Evolutionary conservation across 371 early-diverging fungal genomes (phyloP).

Genomic region (Mortierella sp.): DNA sequence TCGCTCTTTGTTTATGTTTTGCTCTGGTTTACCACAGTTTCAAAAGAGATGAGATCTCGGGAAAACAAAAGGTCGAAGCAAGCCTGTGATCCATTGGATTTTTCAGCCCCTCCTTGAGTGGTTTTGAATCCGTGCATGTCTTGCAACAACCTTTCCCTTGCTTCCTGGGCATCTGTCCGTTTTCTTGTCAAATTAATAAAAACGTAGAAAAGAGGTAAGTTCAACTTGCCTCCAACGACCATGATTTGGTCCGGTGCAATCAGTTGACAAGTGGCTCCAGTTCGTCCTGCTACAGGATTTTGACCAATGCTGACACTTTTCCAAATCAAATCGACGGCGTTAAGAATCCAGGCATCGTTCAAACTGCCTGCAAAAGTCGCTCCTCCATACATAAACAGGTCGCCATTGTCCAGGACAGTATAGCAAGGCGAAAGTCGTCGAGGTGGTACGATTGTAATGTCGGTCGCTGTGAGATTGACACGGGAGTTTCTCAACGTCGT

Average conservation of each 20-base stretch:
- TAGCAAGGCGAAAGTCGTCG: constrained; percentile 32
- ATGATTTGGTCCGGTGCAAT: constrained; percentile 18
- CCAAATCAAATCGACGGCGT: constrained; percentile 4
- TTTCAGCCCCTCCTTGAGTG: no score
- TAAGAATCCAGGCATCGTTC: constrained; percentile 23
- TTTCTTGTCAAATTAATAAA: not conserved
- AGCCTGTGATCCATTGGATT: no score
- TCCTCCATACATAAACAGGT: constrained; percentile 52
- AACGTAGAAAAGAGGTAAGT: not conserved
- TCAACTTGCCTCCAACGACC: constrained; percentile 32
- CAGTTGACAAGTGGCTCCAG: constrained; percentile 21
- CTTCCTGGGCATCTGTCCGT: not conserved
- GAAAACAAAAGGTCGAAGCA: not conserved
- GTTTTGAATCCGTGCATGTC: no score
- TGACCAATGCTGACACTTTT: not conserved
- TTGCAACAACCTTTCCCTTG: no score
- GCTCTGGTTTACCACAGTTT: no score
- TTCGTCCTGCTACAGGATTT: not conserved
- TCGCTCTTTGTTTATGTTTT: not conserved
- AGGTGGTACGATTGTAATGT: not conserved
- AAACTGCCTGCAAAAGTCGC: not conserved
- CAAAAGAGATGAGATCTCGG: not conserved
- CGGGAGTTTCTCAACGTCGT: not conserved
- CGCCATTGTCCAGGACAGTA: constrained; percentile 25
- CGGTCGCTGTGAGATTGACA: not conserved